Percentiles rank a stretch among this genome's conserved stretches.
phyloP scores from a whole-genome alignment of 2,329 filamentous ascomycete genomes.

The Geosmithia flava region DNA sequence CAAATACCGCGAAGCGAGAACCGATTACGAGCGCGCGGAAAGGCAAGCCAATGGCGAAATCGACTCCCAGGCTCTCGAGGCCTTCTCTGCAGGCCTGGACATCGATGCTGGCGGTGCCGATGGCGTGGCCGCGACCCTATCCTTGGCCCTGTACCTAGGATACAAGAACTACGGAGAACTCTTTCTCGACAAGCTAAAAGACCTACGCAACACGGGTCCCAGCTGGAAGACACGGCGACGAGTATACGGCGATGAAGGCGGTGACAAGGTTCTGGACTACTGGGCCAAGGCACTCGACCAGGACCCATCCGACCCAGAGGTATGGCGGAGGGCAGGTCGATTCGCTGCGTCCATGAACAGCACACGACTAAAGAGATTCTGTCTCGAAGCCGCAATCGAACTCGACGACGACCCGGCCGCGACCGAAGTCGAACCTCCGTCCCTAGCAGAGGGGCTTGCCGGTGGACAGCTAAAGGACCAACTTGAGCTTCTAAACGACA shows the following conservation, averaged over 20 bases:
- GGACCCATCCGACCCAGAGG: constrained; percentile 54
- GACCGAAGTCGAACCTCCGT: constrained; percentile 48
- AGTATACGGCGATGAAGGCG: constrained; percentile 18
- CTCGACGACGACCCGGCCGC: constrained; percentile 54
- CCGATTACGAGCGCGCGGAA: constrained; percentile 68
- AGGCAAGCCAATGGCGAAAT: constrained; percentile 30
- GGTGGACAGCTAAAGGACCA: constrained; percentile 48
- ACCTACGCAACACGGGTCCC: constrained; percentile 33
- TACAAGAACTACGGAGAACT: constrained; percentile 96
- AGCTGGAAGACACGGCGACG: constrained; percentile 22
- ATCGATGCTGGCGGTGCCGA: constrained; percentile 53
- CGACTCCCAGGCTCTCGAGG: constrained; percentile 30
- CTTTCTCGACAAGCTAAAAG: constrained; percentile 51
- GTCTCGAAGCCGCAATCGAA: constrained; percentile 54
- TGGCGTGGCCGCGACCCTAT: constrained; percentile 65
- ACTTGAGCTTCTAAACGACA: constrained; percentile 39
- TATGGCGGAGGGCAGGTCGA: constrained; percentile 49
- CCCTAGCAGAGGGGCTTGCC: constrained; percentile 49
- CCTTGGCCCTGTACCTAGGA: constrained; percentile 82
- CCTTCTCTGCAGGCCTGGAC: constrained; percentile 38
- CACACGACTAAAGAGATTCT: constrained; percentile 44
- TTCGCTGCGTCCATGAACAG: constrained; percentile 47
- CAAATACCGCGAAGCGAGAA: constrained; percentile 74
- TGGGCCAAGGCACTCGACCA: constrained; percentile 49
- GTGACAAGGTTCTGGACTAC: constrained; percentile 37